A percentile compares a stretch with the other conserved stretches of the same genome.
Conservation (phyloP, 352 stramenopile species). For the Globisporangium spinosum region DNA sequence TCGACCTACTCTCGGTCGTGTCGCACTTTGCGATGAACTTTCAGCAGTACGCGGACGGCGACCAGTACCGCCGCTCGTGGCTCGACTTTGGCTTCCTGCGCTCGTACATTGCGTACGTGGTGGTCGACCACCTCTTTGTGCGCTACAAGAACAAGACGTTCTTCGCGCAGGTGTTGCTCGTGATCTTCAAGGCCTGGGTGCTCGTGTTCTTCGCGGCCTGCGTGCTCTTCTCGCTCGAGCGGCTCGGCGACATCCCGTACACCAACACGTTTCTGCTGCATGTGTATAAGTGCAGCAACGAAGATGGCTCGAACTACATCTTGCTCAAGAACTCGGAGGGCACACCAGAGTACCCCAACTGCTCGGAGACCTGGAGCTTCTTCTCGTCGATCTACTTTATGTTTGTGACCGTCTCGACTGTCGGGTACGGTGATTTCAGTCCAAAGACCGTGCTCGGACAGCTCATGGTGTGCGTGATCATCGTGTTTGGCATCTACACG, state of each 20-base stretch:
- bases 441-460: slow-evolving; percentile 81
- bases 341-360: slow-evolving; percentile 48
- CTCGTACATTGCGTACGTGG: slow-evolving; percentile 81
- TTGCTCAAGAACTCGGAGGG: slow-evolving; percentile 49
- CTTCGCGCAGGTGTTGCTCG: slow-evolving; percentile 65
- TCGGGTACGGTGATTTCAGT: slow-evolving; percentile 85
- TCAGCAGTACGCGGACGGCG: slow-evolving; percentile 56
- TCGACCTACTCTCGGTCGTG: slow-evolving; percentile 79
- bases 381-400: slow-evolving; percentile 90
- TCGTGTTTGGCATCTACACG: slow-evolving; percentile 85
- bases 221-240: slow-evolving; percentile 83
- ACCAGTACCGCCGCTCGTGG: slow-evolving; percentile 64
- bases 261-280: slow-evolving; percentile 82
- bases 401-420: slow-evolving; percentile 86
- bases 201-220: slow-evolving; percentile 83
- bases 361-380: slow-evolving; percentile 80
- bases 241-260: slow-evolving; percentile 75
- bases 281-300: slow-evolving; percentile 78
- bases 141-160: slow-evolving; percentile 80
- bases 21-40: slow-evolving; percentile 80
- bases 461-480: slow-evolving; percentile 75
- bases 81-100: slow-evolving; percentile 85
- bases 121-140: slow-evolving; percentile 68
- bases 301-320: slow-evolving; percentile 39
- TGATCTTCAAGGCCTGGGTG: slow-evolving; percentile 73